Base-by-base conservation (phyloP, 371 early-diverging fungal species). In the Coemansia sp. region DNA sequence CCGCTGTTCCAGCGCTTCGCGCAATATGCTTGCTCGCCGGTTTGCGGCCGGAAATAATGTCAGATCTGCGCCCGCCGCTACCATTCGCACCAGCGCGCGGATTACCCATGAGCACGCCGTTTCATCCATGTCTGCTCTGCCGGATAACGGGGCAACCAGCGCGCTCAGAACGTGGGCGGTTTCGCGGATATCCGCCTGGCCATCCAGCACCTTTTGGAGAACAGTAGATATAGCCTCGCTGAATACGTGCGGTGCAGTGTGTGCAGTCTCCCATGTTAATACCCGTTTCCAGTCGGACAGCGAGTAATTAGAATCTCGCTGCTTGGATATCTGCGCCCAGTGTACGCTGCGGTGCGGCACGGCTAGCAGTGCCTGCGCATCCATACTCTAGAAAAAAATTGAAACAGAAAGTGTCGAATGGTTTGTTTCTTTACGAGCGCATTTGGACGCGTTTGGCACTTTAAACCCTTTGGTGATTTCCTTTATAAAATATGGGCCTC, bases 291-390 rank as follows among this genome's bases (percentile, higher is more conserved):
- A 69, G n/a, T 54, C 59, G 9, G 41, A 30, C n/a, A 39, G 47
- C 33, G 64, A n/a, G 8, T 34, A n/a, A 14, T 60, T 39, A 20
- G 35, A 36, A 39, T 65, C 41, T 30, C 43, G 43, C 5, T 65
- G 57, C 42, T 59, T 69, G 39, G 51, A 50, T 1, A 69, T 3
- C 52, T 60, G 34, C 16, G 69, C 65, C 69, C 69, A 69, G 47
- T 69, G 65, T 26, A 69, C 69, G 43, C 69, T 69, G 5, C 65
- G 65, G 35, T 69, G 69, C 45, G 65, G 47, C 51, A 65, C 65
- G 34, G 55, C 60, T 34, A 69, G 51, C 41, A 69, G 34, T 8
- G 53, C 54, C 41, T 43, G 49, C n/a, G 47, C 35, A 31, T 67
- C 63, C 67, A 67, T 67, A 16, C 26, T 26, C 26, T 26, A 26